Evolutionary conservation across 2,329 filamentous ascomycete genomes (phyloP).

Genomic region (Aphanoascus verrucosus): DNA sequence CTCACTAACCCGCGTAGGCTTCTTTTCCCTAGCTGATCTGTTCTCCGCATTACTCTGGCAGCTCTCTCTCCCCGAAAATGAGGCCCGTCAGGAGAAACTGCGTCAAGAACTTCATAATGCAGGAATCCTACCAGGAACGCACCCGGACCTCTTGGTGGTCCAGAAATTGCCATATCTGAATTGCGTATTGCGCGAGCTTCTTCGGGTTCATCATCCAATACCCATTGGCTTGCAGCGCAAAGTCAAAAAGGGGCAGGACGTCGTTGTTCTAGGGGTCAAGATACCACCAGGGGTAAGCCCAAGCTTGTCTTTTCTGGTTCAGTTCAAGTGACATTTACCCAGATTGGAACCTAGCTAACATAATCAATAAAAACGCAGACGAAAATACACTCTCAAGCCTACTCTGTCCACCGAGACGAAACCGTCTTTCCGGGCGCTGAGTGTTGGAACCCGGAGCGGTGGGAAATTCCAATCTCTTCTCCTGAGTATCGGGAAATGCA

Average conservation of each 20-base stretch:
- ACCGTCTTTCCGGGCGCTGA: conserved; percentile 42
- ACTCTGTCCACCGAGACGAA: conserved; percentile 43
- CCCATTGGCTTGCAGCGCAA: conserved; percentile 33
- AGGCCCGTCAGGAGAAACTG: conserved; percentile 12
- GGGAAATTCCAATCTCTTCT: conserved; percentile 44
- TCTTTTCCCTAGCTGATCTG: conserved; percentile 13
- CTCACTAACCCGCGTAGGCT: conserved; percentile 10
- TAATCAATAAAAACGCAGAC: conserved; percentile 8
- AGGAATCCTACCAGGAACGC: not conserved
- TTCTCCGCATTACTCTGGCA: conserved; percentile 15
- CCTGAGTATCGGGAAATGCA: conserved; percentile 43
- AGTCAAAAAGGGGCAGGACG: conserved; percentile 17
- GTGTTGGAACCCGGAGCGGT: conserved; percentile 44
- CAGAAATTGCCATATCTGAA: conserved; percentile 25
- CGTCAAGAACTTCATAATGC: conserved; percentile 15
- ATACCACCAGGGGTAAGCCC: conserved; percentile 15
- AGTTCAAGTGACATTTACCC: not conserved
- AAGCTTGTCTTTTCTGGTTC: not conserved
- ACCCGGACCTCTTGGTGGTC: conserved; percentile 7
- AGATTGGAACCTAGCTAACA: not conserved
- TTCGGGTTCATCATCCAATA: conserved; percentile 35
- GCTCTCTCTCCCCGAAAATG: conserved; percentile 17
- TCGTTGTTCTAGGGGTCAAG: conserved; percentile 14
- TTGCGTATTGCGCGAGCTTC: conserved; percentile 35
- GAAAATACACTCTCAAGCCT: conserved; percentile 14